Percentiles rank a stretch among this genome's conserved stretches.
These are phyloP conservation scores for Rhytidiadelphus loreus DNA, from an alignment of 225 moss, liverwort and hornwort genomes.

Conservation along the genomic window DNA sequence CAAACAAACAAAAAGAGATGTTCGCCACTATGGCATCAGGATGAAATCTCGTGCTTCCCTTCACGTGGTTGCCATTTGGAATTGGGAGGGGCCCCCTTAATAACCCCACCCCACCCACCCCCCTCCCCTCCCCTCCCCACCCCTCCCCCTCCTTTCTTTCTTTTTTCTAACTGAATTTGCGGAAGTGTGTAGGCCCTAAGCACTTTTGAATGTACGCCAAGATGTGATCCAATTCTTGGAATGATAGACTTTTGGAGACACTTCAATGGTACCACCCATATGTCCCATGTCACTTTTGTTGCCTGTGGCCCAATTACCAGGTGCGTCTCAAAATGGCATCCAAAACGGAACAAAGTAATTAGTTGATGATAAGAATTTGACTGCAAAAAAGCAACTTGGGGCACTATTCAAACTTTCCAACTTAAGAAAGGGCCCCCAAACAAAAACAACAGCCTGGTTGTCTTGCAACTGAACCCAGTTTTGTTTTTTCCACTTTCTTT, in stretches of 20 bases:
- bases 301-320: not conserved
- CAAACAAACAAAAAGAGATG: not conserved
- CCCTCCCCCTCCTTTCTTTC: too few species aligned
- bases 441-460: not conserved
- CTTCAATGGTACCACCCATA: not conserved
- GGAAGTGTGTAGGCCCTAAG: too few species aligned
- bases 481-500: not conserved
- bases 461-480: not conserved
- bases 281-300: not conserved
- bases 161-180: not conserved
- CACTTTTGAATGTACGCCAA: not conserved
- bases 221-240: not conserved
- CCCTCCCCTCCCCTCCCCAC: not conserved
- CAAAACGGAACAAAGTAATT: not conserved
- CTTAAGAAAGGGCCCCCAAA: not conserved
- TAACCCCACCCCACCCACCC: not conserved
- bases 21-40: not conserved
- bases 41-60: not conserved
- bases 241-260: not conserved
- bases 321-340: not conserved
- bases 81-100: not conserved
- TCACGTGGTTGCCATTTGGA: not conserved
- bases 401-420: not conserved
- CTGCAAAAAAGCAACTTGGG: not conserved
- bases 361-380: constrained; percentile 3